Base-by-base conservation (phyloP, 495 filamentous ascomycete species). In the Lepidopterella palustris region DNA sequence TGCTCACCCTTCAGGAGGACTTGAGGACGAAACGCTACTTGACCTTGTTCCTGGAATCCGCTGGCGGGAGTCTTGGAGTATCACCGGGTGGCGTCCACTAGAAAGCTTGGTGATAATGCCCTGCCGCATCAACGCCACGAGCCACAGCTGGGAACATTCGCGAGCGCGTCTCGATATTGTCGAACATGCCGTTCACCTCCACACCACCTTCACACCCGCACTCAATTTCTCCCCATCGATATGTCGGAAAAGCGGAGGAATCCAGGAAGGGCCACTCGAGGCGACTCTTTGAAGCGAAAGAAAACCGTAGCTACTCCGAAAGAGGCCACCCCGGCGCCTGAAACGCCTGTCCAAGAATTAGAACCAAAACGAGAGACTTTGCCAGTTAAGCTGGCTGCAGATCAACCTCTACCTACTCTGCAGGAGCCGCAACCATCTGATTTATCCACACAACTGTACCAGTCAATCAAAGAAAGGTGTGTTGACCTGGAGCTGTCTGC, bases 401-500 rank as follows among this genome's bases (percentile, higher is more conserved):
- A 79, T 47, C 84, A 89, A 58, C 80, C 83, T 27, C 76, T 97
- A 28, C 93, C 93, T 21, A 87, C 86, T 0, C 76, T 91, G 32
- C 76, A 84, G 21, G 77, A 79, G 40, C 81, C 85, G 26, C 93
- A 97, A 69, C 75, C 82, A 5, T 73, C 77, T 15, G 76, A 82
- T 49, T 75, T 96, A 2, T 72, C 86, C 1, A 67, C 69, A 29
- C 84, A 79, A 58, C 87, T 91, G 18, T 96, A 87, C 63, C 92
- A 95, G 72, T 85, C 84, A 13, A 81, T 96, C 21, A 80, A 84
- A 45, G 90, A 95, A 72, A 96, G 90, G 90, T 90, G 70, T 64
- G 72, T 24, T 3, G 42, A 51, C 5, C n/a, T 53, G 48, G 2
- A 40, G 15, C 23, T 24, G 15, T 39, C 35, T 11, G 27, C 45